Evolutionary conservation across 192 early-diverging fungal species (phyloP).

Genomic region (Diversispora eburnea): DNA sequence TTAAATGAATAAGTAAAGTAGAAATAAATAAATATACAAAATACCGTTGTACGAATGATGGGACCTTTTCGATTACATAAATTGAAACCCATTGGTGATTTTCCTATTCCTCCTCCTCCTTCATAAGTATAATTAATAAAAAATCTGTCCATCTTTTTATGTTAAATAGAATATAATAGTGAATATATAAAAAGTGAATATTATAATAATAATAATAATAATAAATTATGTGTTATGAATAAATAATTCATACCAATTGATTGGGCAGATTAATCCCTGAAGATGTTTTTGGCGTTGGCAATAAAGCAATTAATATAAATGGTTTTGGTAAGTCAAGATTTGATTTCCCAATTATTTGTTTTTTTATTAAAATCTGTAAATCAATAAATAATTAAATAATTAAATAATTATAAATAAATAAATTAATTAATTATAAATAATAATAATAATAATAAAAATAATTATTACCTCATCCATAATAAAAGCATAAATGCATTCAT

Average conservation of each 20-base stretch:
- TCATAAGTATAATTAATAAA: slow-evolving; percentile 29
- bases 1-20: too few relatives aligned
- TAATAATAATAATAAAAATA: slow-evolving; percentile 4
- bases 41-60: background rate
- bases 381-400: background rate
- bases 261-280: slow-evolving; percentile 39
- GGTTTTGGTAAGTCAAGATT: slow-evolving; percentile 37
- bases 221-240: background rate
- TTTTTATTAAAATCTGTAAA: slow-evolving; percentile 35
- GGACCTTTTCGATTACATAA: background rate
- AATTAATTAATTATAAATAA: too few relatives aligned
- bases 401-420: background rate
- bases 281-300: slow-evolving; percentile 30
- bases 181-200: background rate
- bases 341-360: slow-evolving; percentile 36
- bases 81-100: background rate
- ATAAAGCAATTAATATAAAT: slow-evolving; percentile 37
- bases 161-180: background rate
- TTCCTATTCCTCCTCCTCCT: background rate
- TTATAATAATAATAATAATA: background rate
- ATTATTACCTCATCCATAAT: slow-evolving; percentile 36
- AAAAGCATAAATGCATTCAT: slow-evolving; percentile 34
- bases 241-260: slow-evolving; percentile 33
- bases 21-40: background rate
- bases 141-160: slow-evolving; percentile 24